Evolutionary conservation across 2,329 filamentous ascomycete species (phyloP).

Genomic region (Xylaria sp.): DNA sequence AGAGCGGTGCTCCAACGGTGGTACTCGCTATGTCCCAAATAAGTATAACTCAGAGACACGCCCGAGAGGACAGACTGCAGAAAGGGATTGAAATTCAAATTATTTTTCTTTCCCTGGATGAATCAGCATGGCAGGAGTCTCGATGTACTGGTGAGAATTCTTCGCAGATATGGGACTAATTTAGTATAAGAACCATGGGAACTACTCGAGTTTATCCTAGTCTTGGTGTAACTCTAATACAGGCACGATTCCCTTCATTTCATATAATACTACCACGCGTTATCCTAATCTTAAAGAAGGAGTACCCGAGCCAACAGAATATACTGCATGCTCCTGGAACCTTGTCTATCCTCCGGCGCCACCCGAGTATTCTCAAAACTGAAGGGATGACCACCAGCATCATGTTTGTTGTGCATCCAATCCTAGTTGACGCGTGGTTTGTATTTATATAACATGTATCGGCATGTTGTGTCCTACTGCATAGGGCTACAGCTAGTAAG

Average conservation of each 20-base stretch:
- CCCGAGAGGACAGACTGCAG: background rate
- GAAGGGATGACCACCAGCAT: no score
- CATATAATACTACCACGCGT: background rate
- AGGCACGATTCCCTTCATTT: background rate
- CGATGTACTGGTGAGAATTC: background rate
- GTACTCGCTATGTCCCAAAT: conserved; percentile 3
- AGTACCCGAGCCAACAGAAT: no score
- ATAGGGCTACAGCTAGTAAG: background rate
- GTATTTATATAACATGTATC: background rate
- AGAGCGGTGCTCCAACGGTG: conserved; percentile 9
- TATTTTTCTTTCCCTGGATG: no score
- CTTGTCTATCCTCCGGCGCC: background rate
- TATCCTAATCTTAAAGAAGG: background rate
- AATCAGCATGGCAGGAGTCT: background rate
- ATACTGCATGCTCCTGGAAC: background rate
- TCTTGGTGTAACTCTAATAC: conserved; percentile 1
- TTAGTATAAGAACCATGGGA: background rate
- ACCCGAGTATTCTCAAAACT: background rate
- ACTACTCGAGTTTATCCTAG: background rate
- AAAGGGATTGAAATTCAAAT: background rate
- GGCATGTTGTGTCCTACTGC: background rate
- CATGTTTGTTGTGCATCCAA: background rate
- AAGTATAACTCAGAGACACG: background rate
- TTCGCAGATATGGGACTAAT: background rate
- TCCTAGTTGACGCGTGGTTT: background rate